These are phyloP conservation scores for Aspergillus sp. DNA, from an alignment of 2,329 filamentous ascomycete genomes.

Conservation along the genomic window DNA sequence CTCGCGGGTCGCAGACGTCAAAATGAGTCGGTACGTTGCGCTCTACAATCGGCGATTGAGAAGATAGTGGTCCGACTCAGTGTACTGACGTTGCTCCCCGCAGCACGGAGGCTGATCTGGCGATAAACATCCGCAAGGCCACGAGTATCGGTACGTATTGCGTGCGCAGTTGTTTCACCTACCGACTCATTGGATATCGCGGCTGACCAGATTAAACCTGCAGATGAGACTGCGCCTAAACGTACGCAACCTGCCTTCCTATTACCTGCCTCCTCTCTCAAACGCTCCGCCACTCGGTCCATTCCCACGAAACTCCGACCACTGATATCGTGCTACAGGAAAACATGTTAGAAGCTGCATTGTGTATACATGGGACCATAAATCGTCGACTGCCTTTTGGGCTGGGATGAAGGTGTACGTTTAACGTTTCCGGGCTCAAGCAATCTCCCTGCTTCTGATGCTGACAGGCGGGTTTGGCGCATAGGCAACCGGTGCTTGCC, in stretches of 20 bases:
- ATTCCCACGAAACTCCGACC: not conserved
- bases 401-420: conserved; percentile 96
- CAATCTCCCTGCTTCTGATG: not conserved
- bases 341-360: conserved; percentile 99
- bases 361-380: conserved; percentile 99
- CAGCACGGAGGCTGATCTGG: conserved; percentile 66
- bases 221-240: conserved; percentile 70
- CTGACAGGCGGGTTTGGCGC: conserved; percentile 1
- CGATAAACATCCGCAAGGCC: conserved; percentile 70
- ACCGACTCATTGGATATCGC: conserved; percentile 9
- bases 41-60: conserved; percentile 4
- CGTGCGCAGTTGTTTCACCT: conserved; percentile 5
- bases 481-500: conserved; percentile 91
- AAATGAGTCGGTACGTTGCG: conserved; percentile 62
- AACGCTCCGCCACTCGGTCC: conserved; percentile 4
- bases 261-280: conserved; percentile 12
- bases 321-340: conserved; percentile 44
- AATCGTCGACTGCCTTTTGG: conserved; percentile 94
- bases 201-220: conserved; percentile 22
- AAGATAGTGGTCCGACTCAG: not conserved
- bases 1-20: conserved; percentile 54
- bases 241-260: conserved; percentile 47
- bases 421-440: not conserved
- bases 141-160: conserved; percentile 60
- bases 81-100: conserved; percentile 5